These are phyloP conservation scores for Pyricularia sp. DNA, from an alignment of 2,329 filamentous ascomycete species.

Conservation along the genomic window DNA sequence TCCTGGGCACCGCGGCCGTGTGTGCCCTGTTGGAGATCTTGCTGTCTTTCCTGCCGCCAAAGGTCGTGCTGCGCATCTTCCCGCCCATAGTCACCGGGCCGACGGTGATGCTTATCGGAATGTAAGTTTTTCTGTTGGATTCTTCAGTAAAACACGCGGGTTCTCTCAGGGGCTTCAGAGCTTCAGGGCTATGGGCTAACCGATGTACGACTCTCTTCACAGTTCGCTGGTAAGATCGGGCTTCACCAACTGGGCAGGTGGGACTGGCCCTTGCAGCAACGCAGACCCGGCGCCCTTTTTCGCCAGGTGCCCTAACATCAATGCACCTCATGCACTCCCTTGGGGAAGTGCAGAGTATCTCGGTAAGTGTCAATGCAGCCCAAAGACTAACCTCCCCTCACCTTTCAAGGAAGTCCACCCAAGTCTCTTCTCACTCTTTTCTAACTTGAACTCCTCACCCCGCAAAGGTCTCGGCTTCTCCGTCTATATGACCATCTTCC, in stretches of 20 bases:
- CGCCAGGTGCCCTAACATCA: slow-evolving; percentile 54
- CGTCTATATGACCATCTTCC: slow-evolving; percentile 69
- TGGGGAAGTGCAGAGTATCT: slow-evolving; percentile 77
- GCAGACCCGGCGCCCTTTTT: slow-evolving; percentile 44
- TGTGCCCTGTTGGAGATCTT: slow-evolving; percentile 62
- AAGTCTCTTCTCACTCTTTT: background rate
- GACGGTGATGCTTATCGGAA: slow-evolving; percentile 57
- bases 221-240: slow-evolving; percentile 57
- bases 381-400: background rate
- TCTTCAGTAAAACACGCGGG: background rate
- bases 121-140: slow-evolving; percentile 21
- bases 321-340: slow-evolving; percentile 60
- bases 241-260: slow-evolving; percentile 72
- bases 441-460: background rate
- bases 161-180: background rate
- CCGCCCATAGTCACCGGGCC: slow-evolving; percentile 52
- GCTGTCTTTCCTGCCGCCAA: slow-evolving; percentile 66
- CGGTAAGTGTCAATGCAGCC: slow-evolving; percentile 26
- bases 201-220: background rate
- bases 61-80: slow-evolving; percentile 61
- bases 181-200: background rate
- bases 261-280: slow-evolving; percentile 49
- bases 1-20: slow-evolving; percentile 60
- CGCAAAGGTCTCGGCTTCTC: slow-evolving; percentile 56
- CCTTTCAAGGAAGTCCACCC: background rate